Base-by-base conservation (phyloP, 2,329 filamentous ascomycete species). In the Pseudocercospora musae region DNA sequence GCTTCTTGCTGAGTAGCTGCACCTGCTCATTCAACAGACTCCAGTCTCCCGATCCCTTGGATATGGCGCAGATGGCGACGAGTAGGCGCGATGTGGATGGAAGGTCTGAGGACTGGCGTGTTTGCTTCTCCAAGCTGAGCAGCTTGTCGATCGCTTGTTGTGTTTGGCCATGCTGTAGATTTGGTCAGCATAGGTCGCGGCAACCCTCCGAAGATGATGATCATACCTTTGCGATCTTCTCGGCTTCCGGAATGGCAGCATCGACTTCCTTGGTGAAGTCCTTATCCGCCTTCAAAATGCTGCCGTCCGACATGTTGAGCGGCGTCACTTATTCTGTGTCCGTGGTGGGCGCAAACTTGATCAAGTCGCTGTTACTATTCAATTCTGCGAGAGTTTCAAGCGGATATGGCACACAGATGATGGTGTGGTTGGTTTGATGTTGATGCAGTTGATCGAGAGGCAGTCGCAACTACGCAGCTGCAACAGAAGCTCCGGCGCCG, bases 221-320 rank as follows among this genome's bases (percentile, higher is more conserved):
- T 13, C 59, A 53, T 56, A 68, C 71, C 59, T 69, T 58, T 70
- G 93, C 92, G 71, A 96, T 86, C 81, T 90, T 84, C 83, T 98
- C 88, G 63, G 92, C 92, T 80, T 97, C 92, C 55, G 92, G 90
- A 71, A 99, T 88, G 79, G 91, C 87, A 80, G 89, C 87, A 83
- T 98, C 93, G 74, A 91, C 92, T 80, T 98, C 93, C 82, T 96
- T 96, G 75, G 91, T 89, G 86, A 91, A 97, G 87, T 99, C 95
- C 89, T 96, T 97, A 84, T 99, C 95, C 75, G 94, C 91, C 86
- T 96, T 96, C 78, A 95, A 77, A 71, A 87, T 80, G 74, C 85
- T 80, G 79, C 87, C 87, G 80, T 92, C 63, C 74, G 92, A 90
- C 92, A 96, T 96, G 56, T 20, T 48, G 42, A 76, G 57, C 66